phyloP scores from a whole-genome alignment of 140 eudicot genomes.

The Flaveria floridana region DNA sequence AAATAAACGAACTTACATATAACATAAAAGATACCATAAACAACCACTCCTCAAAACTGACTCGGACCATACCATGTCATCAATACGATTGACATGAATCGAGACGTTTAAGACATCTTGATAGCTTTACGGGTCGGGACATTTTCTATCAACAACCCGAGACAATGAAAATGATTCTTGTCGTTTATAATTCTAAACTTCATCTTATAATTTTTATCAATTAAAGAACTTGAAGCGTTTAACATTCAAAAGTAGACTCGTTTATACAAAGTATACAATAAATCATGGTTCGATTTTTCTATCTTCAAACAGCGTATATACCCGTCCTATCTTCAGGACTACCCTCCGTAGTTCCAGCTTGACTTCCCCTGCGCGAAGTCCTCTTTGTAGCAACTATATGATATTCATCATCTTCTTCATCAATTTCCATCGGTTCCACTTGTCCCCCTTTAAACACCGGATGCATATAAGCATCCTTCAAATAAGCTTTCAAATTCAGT shows the following conservation, averaged over 20 bases:
- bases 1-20: too few relatives aligned
- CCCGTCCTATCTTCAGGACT: slow-evolving; percentile 36
- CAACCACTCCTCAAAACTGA: too few relatives aligned
- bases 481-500: slow-evolving; percentile 33
- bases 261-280: slow-evolving; percentile 16
- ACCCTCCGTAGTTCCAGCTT: slow-evolving; percentile 31
- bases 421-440: slow-evolving; percentile 33
- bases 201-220: not conserved
- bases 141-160: too few relatives aligned
- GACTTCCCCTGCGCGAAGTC: slow-evolving; percentile 45
- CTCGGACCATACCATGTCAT: too few relatives aligned
- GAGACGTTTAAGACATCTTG: too few relatives aligned
- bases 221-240: not conserved
- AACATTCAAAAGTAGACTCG: not conserved
- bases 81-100: too few relatives aligned
- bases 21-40: too few relatives aligned
- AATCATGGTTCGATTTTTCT: not conserved
- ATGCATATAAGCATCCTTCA: slow-evolving; percentile 73
- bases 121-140: too few relatives aligned
- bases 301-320: slow-evolving; percentile 30
- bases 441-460: slow-evolving; percentile 50
- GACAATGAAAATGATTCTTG: too few relatives aligned
- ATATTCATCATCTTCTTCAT: slow-evolving; percentile 52
- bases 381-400: slow-evolving; percentile 76
- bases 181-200: not conserved